Conservation (phyloP, 2,329 filamentous ascomycete genomes). For the Hypoxylon sp. region DNA sequence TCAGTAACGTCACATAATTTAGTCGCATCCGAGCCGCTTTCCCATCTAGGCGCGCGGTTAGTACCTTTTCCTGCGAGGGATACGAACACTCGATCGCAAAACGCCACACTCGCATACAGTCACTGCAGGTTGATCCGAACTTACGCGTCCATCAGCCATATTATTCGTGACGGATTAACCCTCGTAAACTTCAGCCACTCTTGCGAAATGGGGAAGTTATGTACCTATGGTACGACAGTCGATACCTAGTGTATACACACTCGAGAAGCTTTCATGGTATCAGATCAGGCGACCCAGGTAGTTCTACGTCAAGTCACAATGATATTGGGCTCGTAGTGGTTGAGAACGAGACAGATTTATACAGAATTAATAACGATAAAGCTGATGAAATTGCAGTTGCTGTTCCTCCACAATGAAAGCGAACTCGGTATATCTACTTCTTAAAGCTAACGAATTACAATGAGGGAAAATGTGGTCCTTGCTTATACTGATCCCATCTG, state of each 20-base stretch:
- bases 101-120: not conserved
- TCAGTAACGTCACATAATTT: conserved; percentile 22
- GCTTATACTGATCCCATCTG: conserved; percentile 2
- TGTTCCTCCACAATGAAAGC: conserved; percentile 2
- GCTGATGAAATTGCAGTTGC: not conserved
- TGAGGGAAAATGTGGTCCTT: conserved; percentile 3
- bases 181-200: not conserved
- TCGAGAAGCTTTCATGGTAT: not conserved
- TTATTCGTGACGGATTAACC: not conserved
- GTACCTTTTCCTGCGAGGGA: not conserved
- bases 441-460: not conserved
- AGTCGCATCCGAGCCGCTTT: conserved; percentile 1
- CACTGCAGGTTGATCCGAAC: not conserved
- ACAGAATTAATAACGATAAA: not conserved
- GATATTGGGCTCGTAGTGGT: too few relatives aligned
- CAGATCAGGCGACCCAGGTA: not conserved
- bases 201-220: not conserved
- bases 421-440: conserved; percentile 1
- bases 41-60: conserved; percentile 11
- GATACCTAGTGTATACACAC: not conserved
- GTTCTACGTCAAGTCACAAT: not conserved
- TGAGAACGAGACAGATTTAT: too few relatives aligned
- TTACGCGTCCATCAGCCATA: not conserved
- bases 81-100: not conserved
- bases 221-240: not conserved